Evolutionary conservation across 148 eudicot species (phyloP).

Genomic region (Pouteria glomerata): DNA sequence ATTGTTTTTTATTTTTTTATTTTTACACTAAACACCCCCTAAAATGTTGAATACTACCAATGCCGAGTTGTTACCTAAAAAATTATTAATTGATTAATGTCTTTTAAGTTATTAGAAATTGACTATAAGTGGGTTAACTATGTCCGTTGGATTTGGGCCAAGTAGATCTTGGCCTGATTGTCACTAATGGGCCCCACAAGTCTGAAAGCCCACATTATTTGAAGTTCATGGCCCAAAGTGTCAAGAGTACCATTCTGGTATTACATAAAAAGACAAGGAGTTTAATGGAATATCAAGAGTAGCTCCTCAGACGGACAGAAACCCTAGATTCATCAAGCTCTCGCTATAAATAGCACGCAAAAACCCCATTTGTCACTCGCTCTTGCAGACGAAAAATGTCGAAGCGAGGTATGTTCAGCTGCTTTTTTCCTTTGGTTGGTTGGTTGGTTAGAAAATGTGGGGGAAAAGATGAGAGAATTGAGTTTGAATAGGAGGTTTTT

Average conservation of each 20-base stretch:
- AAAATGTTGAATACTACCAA: no score
- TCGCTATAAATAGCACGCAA: not conserved
- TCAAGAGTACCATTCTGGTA: not conserved
- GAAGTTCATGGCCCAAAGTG: not conserved
- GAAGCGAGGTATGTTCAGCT: slow-evolving; percentile 45
- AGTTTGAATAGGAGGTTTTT: not conserved
- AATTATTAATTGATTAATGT: no score
- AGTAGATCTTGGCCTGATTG: no score
- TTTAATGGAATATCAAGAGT: not conserved
- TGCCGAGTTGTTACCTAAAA: no score
- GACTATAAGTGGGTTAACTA: no score
- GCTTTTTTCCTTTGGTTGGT: not conserved
- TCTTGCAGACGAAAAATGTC: slow-evolving; percentile 39
- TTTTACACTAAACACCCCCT: no score
- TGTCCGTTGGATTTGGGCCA: no score
- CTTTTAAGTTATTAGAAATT: no score
- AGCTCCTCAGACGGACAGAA: not conserved
- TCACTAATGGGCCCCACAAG: slow-evolving; percentile 19
- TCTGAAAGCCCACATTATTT: no score
- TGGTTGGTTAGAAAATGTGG: not conserved
- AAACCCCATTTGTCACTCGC: not conserved
- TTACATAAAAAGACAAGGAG: not conserved
- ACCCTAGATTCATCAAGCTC: slow-evolving; percentile 4
- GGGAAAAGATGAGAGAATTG: not conserved
- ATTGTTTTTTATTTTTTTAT: no score